Conservation (phyloP, 257 asterid species). For the Solanum paucissectum region DNA sequence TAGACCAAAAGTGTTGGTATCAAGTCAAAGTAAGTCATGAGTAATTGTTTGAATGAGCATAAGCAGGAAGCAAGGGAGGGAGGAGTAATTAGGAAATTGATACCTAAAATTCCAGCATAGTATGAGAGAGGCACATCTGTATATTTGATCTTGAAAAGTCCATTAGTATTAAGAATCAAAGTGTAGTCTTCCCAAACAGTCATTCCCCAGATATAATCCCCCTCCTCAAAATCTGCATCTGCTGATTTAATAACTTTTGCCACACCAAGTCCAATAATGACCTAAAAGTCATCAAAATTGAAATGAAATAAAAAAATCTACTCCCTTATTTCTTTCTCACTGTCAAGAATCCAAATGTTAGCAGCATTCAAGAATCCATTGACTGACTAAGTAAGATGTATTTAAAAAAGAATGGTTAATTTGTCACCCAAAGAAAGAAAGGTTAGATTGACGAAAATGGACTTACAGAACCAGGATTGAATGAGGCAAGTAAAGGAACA, state of each 20-base stretch:
- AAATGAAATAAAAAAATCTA: neutral
- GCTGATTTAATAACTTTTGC: constrained; percentile 5
- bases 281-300: neutral
- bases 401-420: too few relatives aligned
- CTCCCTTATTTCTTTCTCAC: neutral
- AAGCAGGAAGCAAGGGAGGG: neutral
- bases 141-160: neutral
- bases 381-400: too few relatives aligned
- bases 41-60: neutral
- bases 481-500: neutral
- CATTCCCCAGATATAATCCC: constrained; percentile 12
- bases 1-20: too few relatives aligned
- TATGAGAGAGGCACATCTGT: constrained; percentile 4
- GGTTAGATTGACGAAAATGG: neutral
- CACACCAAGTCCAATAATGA: constrained; percentile 11
- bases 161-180: neutral
- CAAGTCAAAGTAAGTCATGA: too few relatives aligned
- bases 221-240: constrained; percentile 4
- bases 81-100: neutral
- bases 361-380: neutral
- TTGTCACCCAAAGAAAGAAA: neutral
- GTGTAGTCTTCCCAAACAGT: constrained; percentile 14
- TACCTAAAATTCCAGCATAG: constrained; percentile 10
- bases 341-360: neutral
- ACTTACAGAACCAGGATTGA: constrained; percentile 6